These are phyloP conservation scores for Aegilops bicornis DNA, from an alignment of 176 grass and related monocot species.

Conservation along the genomic window DNA sequence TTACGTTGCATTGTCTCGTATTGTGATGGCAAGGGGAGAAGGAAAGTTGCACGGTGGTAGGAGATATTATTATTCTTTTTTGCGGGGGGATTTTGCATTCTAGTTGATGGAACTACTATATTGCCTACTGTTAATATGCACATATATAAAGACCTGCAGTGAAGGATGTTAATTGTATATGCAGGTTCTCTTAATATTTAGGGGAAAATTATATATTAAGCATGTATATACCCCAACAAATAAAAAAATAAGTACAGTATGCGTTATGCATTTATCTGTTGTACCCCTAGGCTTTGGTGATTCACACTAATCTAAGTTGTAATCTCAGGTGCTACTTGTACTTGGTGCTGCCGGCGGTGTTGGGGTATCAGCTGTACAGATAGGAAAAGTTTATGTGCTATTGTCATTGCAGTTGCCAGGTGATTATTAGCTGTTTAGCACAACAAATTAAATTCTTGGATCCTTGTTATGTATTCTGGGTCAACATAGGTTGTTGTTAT, in stretches of 20 bases:
- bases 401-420: slow-evolving; percentile 93
- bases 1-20: not conserved
- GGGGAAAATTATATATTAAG: not conserved
- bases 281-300: not conserved
- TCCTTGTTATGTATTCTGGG: not conserved
- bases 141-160: not conserved
- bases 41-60: not conserved
- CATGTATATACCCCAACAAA: not conserved
- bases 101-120: not conserved
- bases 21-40: not conserved
- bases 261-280: not conserved
- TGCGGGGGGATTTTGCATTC: not conserved
- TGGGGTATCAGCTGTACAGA: slow-evolving; percentile 86
- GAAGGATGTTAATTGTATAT: not conserved
- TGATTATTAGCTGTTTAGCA: slow-evolving; percentile 31
- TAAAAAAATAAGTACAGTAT: not conserved
- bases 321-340: slow-evolving; percentile 89
- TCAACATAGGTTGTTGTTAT: not conserved
- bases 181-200: not conserved
- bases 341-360: slow-evolving; percentile 97
- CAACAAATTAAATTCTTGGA: slow-evolving; percentile 5
- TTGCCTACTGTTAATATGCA: not conserved
- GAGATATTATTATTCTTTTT: not conserved
- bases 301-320: slow-evolving; percentile 10
- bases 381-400: slow-evolving; percentile 94